phyloP scores from a whole-genome alignment of 2,329 filamentous ascomycete genomes.

The Tothia fuscella region DNA sequence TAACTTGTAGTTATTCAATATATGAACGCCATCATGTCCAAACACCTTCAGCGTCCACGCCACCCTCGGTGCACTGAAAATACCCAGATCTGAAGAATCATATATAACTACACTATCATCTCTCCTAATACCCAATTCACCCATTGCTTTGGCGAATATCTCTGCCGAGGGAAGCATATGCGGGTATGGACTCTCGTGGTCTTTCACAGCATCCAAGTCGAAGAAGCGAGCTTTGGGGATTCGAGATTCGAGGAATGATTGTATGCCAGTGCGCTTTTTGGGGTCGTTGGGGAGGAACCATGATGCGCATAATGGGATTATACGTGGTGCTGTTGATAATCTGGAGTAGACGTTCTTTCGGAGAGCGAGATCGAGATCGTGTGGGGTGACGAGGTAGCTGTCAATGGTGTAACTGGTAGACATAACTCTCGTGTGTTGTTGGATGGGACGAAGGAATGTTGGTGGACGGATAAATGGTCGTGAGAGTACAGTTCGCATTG shows the following conservation, averaged over 20 bases:
- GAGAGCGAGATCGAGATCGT: constrained; percentile 69
- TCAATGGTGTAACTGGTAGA: constrained; percentile 40
- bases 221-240: constrained; percentile 92
- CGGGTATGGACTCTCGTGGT: constrained; percentile 77
- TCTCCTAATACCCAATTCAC: constrained; percentile 69
- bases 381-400: constrained; percentile 76
- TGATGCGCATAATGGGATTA: constrained; percentile 79
- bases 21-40: constrained; percentile 75
- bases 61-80: constrained; percentile 87
- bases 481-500: constrained; percentile 3
- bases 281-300: constrained; percentile 95
- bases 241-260: constrained; percentile 69
- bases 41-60: constrained; percentile 89
- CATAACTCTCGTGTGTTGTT: not conserved
- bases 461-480: constrained; percentile 8
- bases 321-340: constrained; percentile 68
- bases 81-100: constrained; percentile 78
- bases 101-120: constrained; percentile 93
- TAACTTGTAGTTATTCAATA: constrained; percentile 91
- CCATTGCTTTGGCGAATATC: constrained; percentile 79
- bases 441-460: constrained; percentile 1
- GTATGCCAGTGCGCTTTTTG: constrained; percentile 59
- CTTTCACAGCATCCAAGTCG: constrained; percentile 84
- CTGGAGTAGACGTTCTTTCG: constrained; percentile 69
- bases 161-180: constrained; percentile 87